Conservation (phyloP, 1,139 yeast species). For the Yamadazyma oceani region DNA sequence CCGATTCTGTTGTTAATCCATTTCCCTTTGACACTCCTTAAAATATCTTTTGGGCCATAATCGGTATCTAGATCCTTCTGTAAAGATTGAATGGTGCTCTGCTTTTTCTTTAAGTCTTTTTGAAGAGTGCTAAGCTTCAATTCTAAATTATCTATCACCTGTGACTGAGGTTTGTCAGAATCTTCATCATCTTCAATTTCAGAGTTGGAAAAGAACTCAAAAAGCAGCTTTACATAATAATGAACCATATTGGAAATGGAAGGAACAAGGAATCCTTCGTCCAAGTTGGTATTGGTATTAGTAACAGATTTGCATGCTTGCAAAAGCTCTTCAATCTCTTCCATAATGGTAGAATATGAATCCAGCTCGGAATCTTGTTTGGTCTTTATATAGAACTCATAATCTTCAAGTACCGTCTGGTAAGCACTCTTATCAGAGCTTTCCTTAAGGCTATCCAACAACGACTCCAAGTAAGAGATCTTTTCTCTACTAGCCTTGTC, state of each 20-base stretch:
- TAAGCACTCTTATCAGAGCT: neutral
- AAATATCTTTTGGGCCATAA: slow-evolving; percentile 65
- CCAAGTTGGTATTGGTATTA: neutral
- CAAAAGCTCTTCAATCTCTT: slow-evolving; percentile 12
- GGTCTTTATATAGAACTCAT: slow-evolving; percentile 1
- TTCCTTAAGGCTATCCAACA: neutral
- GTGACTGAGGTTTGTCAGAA: neutral
- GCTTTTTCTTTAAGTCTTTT: slow-evolving; percentile 17
- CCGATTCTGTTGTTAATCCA: slow-evolving; percentile 56
- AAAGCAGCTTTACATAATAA: slow-evolving; percentile 19
- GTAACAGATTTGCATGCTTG: neutral
- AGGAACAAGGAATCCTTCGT: slow-evolving; percentile 16
- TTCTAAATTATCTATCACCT: slow-evolving; percentile 9
- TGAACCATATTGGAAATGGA: slow-evolving; percentile 26
- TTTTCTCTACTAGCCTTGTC: neutral
- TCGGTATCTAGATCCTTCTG: slow-evolving; percentile 24
- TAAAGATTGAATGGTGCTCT: slow-evolving; percentile 19
- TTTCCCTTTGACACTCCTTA: slow-evolving; percentile 55
- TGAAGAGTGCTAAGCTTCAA: slow-evolving; percentile 22
- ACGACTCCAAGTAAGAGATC: neutral
- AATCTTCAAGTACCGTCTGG: neutral
- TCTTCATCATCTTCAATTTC: slow-evolving; percentile 1
- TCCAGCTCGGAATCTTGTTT: neutral
- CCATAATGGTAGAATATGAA: slow-evolving; percentile 6
- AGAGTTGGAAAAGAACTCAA: slow-evolving; percentile 8